Evolutionary conservation across 129 eudicot species (phyloP).

Genomic region (Saussurea involucrata): DNA sequence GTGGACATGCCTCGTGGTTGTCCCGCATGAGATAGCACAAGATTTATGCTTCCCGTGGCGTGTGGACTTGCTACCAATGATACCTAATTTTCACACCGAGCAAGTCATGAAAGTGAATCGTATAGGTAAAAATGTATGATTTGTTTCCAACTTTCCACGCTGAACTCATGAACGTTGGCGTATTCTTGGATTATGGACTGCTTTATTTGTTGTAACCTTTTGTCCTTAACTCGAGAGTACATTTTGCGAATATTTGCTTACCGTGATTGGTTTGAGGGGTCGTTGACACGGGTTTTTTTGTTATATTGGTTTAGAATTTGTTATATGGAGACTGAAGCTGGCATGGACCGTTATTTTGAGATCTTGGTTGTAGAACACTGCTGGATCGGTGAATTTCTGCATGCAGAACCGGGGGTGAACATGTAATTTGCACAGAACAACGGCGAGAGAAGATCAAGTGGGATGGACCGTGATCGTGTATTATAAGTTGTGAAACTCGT

Average conservation of each 20-base stretch:
- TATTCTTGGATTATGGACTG: background rate
- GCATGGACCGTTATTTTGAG: background rate
- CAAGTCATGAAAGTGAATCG: slow-evolving; percentile 22
- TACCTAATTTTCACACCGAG: slow-evolving; percentile 29
- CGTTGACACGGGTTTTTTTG: background rate
- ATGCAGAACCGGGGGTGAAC: background rate
- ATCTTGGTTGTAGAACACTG: background rate
- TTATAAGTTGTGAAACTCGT: too few species aligned
- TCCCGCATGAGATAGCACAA: slow-evolving; percentile 57
- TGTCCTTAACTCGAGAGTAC: background rate
- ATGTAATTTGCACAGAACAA: background rate
- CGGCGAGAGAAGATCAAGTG: background rate
- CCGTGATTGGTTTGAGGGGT: background rate
- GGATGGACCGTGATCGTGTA: too few species aligned
- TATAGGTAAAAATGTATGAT: slow-evolving; percentile 26
- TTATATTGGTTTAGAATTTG: background rate
- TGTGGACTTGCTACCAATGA: slow-evolving; percentile 47
- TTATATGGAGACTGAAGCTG: too few species aligned
- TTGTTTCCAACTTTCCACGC: slow-evolving; percentile 8
- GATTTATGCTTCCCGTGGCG: slow-evolving; percentile 74
- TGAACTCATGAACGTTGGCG: background rate
- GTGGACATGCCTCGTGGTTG: slow-evolving; percentile 27
- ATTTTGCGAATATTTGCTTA: background rate
- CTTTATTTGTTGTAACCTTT: background rate
- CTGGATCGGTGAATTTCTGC: background rate